Evolutionary conservation across 805 yeast species (phyloP), one percentile per base, ranked within the genome.

Genomic region (Pichia thaimueangensis): DNA sequence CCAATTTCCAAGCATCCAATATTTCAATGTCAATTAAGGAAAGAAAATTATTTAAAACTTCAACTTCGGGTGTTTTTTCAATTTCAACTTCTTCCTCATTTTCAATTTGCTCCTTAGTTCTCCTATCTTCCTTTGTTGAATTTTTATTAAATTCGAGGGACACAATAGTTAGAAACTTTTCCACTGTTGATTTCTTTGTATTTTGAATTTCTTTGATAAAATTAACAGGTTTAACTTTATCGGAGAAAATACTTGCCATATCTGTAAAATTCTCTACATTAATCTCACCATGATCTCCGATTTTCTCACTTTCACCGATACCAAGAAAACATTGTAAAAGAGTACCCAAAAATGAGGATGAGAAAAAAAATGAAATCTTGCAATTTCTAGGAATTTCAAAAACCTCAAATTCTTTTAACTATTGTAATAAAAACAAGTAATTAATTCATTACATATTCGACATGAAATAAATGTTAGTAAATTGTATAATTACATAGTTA

Each of bases 241-340:
- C 33, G 4, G 32, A 25, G 22, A 45, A 23, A 23, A 23, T n/a
- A n/a, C n/a, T n/a, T n/a, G n/a, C n/a, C n/a, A n/a, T n/a, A n/a
- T n/a, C n/a, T n/a, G n/a, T n/a, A n/a, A n/a, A n/a, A n/a, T n/a
- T n/a, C n/a, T n/a, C n/a, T n/a, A n/a, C n/a, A n/a, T n/a, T n/a
- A n/a, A n/a, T n/a, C n/a, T n/a, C n/a, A n/a, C n/a, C n/a, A n/a
- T n/a, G n/a, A n/a, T n/a, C n/a, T n/a, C n/a, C n/a, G n/a, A n/a
- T n/a, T 23, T 23, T 23, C 40, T 8, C 51, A 53, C n/a, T n/a
- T 29, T 43, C 48, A 13, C 49, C 49, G 4, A 38, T 30, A 27
- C 52, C 60, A 21, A 56, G 28, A 15, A 54, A 36, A 20, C 47
- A 48, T 20, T 45, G 40, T 7, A 56, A 31, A 4, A 51, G 42